Evolutionary conservation across 768 basidiomycete genomes (phyloP), one percentile per base, ranked within the genome.

Genomic region (Macrolepiota dolichaula): DNA sequence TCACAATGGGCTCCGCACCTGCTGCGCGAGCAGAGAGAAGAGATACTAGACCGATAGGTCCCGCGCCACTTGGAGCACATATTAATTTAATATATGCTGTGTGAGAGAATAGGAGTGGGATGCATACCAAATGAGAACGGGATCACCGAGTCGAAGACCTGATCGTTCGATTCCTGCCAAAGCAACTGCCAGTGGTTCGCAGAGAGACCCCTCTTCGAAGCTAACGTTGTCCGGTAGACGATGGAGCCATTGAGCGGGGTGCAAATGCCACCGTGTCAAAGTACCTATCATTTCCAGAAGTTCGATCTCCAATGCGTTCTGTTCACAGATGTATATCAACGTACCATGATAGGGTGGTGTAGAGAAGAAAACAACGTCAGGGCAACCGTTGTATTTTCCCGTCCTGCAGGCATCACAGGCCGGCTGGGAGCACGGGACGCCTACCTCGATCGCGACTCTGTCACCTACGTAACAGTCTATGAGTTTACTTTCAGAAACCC

Each of bases 191-290:
- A 89, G 71, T 12, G 87, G 87, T 62, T 88, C 87, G 65, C 87
- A 87, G 32, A 88, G 75, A 0, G 87, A 77, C 12, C 87, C 87
- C 68, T 88, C 87, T 62, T 88, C 87, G 57, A 84, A 88, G 10
- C 85, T 82, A 3, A 88, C 79, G 25, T 78, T 73, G 38, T 83
- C 82, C 0, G 87, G 87, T 42, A 89, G 76, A 63, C 79, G 81
- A 67, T 88, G 87, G 17, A 87, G 77, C 87, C 82, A 88, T 63
- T 85, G 81, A 3, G 85, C 85, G 9, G 86, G 86, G 63, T 87
- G 86, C 32, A 87, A 71, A 66, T 87, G 86, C 82, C 83, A 87
- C 59, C 86, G 78, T 15, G 84, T 85, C 49, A 87, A 69, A 46
- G 86, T 87, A 50, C 85, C 85, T 87, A 60, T 24, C 4, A 46